These are phyloP conservation scores for Collybiopsis confluens DNA, from an alignment of 768 basidiomycete species.

Conservation along the genomic window DNA sequence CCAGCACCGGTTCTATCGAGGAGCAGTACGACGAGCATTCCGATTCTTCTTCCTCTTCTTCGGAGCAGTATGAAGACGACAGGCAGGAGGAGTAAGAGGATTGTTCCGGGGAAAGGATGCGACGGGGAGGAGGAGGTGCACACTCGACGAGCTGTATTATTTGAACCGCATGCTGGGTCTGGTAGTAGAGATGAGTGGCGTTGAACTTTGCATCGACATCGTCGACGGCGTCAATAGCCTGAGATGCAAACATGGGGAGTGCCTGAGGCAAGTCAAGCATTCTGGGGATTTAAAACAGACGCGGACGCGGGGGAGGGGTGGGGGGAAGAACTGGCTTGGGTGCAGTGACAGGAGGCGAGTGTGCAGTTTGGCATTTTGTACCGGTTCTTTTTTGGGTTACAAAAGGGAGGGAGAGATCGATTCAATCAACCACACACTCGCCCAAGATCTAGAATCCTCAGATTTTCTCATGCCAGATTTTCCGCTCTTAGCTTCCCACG, in stretches of 20 bases:
- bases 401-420: constrained; percentile 12
- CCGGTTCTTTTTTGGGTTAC: too few species aligned
- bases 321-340: too few species aligned
- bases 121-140: constrained; percentile 56
- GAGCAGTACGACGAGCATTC: constrained; percentile 69
- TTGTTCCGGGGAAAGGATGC: constrained; percentile 31
- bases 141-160: constrained; percentile 76
- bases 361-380: constrained; percentile 6
- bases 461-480: constrained; percentile 9
- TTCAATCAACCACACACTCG: constrained; percentile 5
- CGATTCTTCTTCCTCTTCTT: constrained; percentile 41
- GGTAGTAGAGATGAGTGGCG: constrained; percentile 39
- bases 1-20: constrained; percentile 44
- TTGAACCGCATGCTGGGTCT: constrained; percentile 45
- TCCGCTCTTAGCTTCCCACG: constrained; percentile 2
- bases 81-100: constrained; percentile 31
- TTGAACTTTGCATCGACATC: constrained; percentile 30
- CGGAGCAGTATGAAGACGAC: constrained; percentile 35
- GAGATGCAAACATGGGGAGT: constrained; percentile 14
- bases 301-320: not conserved
- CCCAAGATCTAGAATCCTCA: constrained; percentile 8
- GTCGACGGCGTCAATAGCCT: constrained; percentile 18
- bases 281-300: constrained; percentile 1
- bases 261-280: constrained; percentile 24
- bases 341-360: not conserved